Conservation (phyloP, 208 protist species). For the Trypanosoma boissoni region DNA sequence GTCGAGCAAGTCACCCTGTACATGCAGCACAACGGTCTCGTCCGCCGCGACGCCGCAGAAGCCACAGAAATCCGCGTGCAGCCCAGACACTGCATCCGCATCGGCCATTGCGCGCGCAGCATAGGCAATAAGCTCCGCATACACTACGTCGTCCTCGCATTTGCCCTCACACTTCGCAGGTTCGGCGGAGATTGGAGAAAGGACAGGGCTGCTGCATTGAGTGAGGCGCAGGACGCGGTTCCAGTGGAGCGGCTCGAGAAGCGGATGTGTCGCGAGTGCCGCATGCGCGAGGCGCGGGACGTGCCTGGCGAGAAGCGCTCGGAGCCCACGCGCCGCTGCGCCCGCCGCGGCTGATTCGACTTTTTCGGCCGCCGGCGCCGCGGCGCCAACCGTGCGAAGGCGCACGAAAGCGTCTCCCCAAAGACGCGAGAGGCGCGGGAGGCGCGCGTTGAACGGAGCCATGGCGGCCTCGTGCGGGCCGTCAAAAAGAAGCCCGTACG, state of each 20-base stretch:
- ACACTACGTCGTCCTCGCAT: slow-evolving; percentile 4
- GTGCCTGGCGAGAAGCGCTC: slow-evolving; percentile 31
- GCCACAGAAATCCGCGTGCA: slow-evolving; percentile 34
- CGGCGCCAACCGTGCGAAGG: not conserved
- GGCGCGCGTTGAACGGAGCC: slow-evolving; percentile 25
- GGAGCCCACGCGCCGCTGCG: slow-evolving; percentile 26
- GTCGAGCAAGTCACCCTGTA: slow-evolving; percentile 43
- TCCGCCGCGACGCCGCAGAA: slow-evolving; percentile 30
- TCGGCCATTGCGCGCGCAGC: slow-evolving; percentile 9
- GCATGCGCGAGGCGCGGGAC: slow-evolving; percentile 33
- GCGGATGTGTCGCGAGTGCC: slow-evolving; percentile 29
- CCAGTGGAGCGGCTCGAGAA: slow-evolving; percentile 36
- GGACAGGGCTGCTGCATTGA: not conserved
- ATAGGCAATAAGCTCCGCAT: slow-evolving; percentile 13
- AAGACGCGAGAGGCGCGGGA: slow-evolving; percentile 31
- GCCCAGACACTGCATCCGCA: slow-evolving; percentile 4
- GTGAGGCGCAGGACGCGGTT: slow-evolving; percentile 10
- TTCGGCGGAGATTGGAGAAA: not conserved
- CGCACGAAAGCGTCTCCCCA: slow-evolving; percentile 34
- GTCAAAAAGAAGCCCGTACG: slow-evolving; percentile 38
- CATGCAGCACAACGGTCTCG: slow-evolving; percentile 26
- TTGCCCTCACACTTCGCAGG: not conserved
- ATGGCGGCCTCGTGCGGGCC: slow-evolving; percentile 17
- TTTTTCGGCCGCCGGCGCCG: slow-evolving; percentile 1
- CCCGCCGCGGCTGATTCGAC: slow-evolving; percentile 3